Evolutionary conservation across 1,284 basidiomycete genomes (phyloP), one percentile per base, ranked within the genome.

Genomic region (Marasmius tenuissimus): DNA sequence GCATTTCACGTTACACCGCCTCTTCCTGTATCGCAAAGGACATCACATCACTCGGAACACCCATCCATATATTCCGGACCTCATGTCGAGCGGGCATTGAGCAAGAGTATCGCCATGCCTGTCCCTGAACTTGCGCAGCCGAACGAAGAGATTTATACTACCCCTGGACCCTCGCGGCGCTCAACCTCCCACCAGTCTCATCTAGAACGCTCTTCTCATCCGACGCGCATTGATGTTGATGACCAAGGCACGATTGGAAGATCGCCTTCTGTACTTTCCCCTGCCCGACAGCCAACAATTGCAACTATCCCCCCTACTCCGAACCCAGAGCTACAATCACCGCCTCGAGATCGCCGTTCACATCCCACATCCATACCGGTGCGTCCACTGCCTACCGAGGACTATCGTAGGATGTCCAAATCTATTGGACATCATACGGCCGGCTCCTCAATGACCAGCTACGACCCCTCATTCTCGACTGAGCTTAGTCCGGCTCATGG

Each of bases 321-420:
- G 40, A 57, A 47, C 35, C 10, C 27, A 9, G 40, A 47, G 34
- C 39, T 14, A 35, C 33, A 12, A 47, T 34, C 40, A 20, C 42
- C 18, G 14, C 9, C 40, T 11, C 16, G 33, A 27, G 56, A 59
- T 54, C 40, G 27, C 27, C 27, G 52, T 45, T 58, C 50, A 50
- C 56, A 59, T 35, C 61, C 56, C 22, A 14, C 62, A 6, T 63
- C 62, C 20, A 34, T 63, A 22, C 39, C 40, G 9, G 62, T 57
- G 8, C 56, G 54, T 51, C 62, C 62, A 16, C 56, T 61, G 22
- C 62, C 62, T 10, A 61, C 62, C 22, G 50, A 56, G n/a, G 62
- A 63, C 35, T 63, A 63, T 40, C 59, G 62, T 33, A 50, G 62
- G 52, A 63, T 63, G 62, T 63, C 62, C 3, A 54, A 38, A 54